Base-by-base conservation (phyloP, 805 yeast species). In the Candida boidinii region DNA sequence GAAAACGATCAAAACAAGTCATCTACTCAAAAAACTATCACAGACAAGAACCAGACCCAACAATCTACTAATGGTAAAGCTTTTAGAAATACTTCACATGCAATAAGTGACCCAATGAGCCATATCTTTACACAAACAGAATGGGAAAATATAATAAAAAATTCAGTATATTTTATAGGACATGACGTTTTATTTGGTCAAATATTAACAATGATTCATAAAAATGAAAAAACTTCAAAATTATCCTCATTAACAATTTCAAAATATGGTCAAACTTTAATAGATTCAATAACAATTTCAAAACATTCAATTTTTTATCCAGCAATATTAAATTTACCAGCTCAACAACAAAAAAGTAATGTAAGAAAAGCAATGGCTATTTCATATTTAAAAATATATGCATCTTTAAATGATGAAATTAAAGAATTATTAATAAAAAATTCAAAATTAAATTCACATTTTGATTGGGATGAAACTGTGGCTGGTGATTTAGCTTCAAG, bases 401-500 rank as follows among this genome's bases (percentile, higher is more conserved):
- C 85, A 3, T 61, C 68, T 18, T 50, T 85, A 42, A 64, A 68
- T 51, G 46, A 61, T 43, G 32, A 31, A 5, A 42, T 48, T 10
- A 41, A 42, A 9, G 33, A 44, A 10, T 16, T 36, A 2, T 23
- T 49, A 33, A 33, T 36, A 14, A 33, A 28, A 19, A 44, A 31
- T 19, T 46, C 53, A 8, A 42, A 37, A 12, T 11, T 56, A 26
- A 29, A 51, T 7, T 23, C 37, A 1, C 34, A 45, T 12, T 57
- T 56, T 40, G 66, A 69, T 51, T 66, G 77, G 72, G 96, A 90
- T 54, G 95, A 85, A 44, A 80, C 90, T 0, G 67, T 71, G 34
- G 95, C 96, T 1, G 97, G 96, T 1, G 68, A 70, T 8, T 50
- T 84, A 18, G 94, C 96, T 0, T 73, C 81, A 21, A 41, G 59